Percentiles rank a stretch among this genome's conserved stretches.
Evolutionary conservation across 306 rosid species (phyloP).

Genomic region (Quercus wislizeni): DNA sequence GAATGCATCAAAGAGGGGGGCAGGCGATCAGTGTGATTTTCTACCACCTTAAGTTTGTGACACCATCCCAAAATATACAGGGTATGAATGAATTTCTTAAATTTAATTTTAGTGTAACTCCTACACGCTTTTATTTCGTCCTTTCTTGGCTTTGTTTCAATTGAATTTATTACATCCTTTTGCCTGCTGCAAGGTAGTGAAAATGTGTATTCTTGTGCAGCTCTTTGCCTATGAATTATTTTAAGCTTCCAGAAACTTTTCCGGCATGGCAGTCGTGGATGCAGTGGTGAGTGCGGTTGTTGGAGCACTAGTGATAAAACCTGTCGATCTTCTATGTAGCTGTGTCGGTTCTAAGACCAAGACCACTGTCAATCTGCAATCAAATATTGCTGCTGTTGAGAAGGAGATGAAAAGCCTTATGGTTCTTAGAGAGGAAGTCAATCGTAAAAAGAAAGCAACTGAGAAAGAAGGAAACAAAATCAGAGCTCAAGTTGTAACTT

Average conservation of each 20-base stretch:
- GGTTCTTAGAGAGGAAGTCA: not conserved
- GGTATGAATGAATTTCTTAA: too few species aligned
- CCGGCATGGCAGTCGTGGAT: not conserved
- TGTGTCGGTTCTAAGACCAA: not conserved
- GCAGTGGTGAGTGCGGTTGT: not conserved
- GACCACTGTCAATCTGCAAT: not conserved
- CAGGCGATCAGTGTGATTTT: too few species aligned
- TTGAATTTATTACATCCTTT: too few species aligned
- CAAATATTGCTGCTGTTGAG: not conserved
- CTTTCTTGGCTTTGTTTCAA: too few species aligned
- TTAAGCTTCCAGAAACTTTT: not conserved
- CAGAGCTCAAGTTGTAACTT: not conserved
- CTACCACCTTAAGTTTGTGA: too few species aligned
- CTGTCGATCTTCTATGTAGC: not conserved
- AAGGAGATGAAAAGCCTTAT: not conserved
- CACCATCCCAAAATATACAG: too few species aligned
- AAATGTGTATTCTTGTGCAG: too few species aligned
- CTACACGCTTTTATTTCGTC: too few species aligned
- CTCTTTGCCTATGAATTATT: too few species aligned
- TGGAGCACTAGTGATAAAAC: not conserved
- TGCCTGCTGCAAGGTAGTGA: too few species aligned
- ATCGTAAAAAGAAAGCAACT: not conserved
- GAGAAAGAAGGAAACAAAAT: not conserved
- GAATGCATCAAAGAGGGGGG: too few species aligned
- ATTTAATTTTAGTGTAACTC: too few species aligned